A percentile compares a stretch with the other conserved stretches of the same genome.
phyloP scores from a whole-genome alignment of 2,329 filamentous ascomycete genomes.

The Cladosporium oxysporum region DNA sequence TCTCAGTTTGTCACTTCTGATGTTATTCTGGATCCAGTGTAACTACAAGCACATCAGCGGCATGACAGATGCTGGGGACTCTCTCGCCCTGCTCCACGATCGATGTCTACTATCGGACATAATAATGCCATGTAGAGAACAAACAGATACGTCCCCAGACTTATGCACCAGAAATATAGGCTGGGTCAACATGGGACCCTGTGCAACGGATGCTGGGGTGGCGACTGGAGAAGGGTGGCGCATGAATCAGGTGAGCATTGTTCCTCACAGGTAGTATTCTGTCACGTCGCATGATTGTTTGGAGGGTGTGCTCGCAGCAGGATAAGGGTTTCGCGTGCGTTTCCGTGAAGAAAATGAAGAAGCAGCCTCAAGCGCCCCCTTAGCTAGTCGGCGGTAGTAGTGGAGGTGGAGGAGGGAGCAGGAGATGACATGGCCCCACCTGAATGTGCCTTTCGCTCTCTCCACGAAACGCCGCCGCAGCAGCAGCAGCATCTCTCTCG shows the following conservation, averaged over 20 bases:
- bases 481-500: background rate
- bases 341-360: conserved; percentile 1
- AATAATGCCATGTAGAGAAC: background rate
- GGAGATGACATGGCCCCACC: background rate
- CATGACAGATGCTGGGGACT: no score
- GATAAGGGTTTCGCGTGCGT: background rate
- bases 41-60: no score
- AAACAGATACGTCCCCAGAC: background rate
- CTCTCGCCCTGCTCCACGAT: no score
- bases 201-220: background rate
- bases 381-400: background rate
- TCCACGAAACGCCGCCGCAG: background rate
- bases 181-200: background rate
- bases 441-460: background rate
- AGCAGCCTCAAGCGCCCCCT: background rate
- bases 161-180: background rate
- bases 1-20: no score
- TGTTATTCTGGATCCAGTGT: no score
- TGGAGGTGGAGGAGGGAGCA: background rate
- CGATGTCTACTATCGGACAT: background rate
- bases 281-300: conserved; percentile 1
- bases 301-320: background rate
- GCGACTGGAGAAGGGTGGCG: background rate
- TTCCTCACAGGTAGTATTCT: background rate
- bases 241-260: conserved; percentile 1